Conservation (phyloP, 805 yeast genomes). For the Hanseniaspora vineae region DNA sequence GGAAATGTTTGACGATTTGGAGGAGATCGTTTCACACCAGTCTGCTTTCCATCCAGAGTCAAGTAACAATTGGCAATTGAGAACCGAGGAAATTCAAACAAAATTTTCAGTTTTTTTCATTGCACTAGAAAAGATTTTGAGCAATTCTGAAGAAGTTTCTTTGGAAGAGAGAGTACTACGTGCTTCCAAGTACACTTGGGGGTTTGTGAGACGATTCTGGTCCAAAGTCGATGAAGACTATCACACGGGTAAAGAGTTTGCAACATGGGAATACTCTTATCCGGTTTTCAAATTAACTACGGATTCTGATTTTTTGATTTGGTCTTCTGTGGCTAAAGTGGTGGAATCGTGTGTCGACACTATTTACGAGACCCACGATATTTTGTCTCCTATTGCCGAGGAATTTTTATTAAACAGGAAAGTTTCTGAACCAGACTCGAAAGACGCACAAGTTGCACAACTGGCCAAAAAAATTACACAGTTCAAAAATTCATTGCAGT, state of each 20-base stretch:
- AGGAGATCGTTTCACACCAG: constrained; percentile 15
- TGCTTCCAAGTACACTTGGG: constrained; percentile 29
- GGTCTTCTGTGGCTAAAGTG: constrained; percentile 33
- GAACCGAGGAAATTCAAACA: constrained; percentile 33
- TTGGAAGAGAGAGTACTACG: constrained; percentile 17
- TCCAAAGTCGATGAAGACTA: constrained; percentile 12
- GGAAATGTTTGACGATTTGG: constrained; percentile 26
- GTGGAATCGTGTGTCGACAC: constrained; percentile 25
- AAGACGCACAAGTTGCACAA: neutral
- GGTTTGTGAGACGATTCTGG: constrained; percentile 34
- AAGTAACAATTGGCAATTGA: constrained; percentile 46
- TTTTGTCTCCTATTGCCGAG: constrained; percentile 17
- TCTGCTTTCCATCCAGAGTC: constrained; percentile 23
- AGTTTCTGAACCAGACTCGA: constrained; percentile 2
- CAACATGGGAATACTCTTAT: constrained; percentile 35
- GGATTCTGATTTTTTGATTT: constrained; percentile 34
- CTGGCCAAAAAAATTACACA: constrained; percentile 5
- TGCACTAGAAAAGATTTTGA: constrained; percentile 28
- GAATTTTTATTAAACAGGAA: constrained; percentile 14
- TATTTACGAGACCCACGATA: constrained; percentile 25
- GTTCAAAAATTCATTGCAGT: constrained; percentile 24
- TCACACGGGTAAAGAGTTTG: constrained; percentile 15
- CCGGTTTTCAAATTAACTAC: constrained; percentile 28
- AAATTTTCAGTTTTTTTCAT: constrained; percentile 42
- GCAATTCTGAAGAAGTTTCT: constrained; percentile 5